Percentiles rank a stretch among this genome's conserved stretches.
Conservation (phyloP, 2,329 filamentous ascomycete species). For the Lachnellula arida region DNA sequence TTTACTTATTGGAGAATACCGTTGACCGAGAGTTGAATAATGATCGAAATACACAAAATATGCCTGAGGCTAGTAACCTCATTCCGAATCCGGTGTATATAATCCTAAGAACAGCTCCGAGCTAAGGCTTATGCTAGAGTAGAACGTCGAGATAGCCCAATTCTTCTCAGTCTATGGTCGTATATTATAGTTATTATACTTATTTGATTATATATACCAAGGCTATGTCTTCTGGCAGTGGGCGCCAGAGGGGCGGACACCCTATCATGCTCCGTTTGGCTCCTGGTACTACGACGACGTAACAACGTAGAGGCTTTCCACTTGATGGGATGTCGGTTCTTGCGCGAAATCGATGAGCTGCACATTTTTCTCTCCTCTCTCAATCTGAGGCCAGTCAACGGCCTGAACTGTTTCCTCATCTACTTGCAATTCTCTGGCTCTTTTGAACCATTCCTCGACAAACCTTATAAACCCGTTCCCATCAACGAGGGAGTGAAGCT, state of each 20-base stretch:
- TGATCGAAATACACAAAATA: too few relatives aligned
- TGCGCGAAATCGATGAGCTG: neutral
- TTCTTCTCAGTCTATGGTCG: too few relatives aligned
- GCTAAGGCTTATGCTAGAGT: too few relatives aligned
- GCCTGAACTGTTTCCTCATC: neutral
- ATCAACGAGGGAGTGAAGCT: conserved; percentile 11
- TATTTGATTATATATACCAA: too few relatives aligned
- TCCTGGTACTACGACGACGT: conserved; percentile 8
- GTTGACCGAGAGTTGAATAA: too few relatives aligned
- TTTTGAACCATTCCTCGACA: conserved; percentile 8
- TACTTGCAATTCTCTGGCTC: neutral
- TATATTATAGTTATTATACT: too few relatives aligned
- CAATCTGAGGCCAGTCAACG: neutral
- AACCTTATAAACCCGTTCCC: neutral
- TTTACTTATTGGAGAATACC: too few relatives aligned
- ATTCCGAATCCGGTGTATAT: too few relatives aligned
- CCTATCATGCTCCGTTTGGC: conserved; percentile 1
- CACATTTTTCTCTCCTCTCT: neutral
- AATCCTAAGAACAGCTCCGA: too few relatives aligned
- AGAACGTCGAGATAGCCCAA: too few relatives aligned
- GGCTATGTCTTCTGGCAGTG: too few relatives aligned
- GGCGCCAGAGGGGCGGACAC: neutral
- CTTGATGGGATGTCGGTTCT: neutral
- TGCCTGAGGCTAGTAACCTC: too few relatives aligned
- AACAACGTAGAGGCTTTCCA: conserved; percentile 1